phyloP scores from a whole-genome alignment of 768 basidiomycete genomes.

The Pulveroboletus sp. region DNA sequence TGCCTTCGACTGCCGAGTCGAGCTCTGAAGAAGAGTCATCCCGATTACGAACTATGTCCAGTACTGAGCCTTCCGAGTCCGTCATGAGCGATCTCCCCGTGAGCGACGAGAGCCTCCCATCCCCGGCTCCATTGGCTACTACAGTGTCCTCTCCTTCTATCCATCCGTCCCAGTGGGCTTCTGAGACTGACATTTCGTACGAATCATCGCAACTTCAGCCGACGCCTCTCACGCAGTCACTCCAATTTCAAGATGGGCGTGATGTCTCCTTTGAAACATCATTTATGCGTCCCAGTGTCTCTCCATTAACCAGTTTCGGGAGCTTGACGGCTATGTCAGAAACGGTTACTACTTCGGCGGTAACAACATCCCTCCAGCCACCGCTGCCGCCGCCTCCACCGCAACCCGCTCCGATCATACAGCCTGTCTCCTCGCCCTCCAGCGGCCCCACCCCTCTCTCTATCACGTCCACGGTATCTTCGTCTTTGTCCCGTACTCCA shows the following conservation, averaged over 20 bases:
- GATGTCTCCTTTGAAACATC: constrained; percentile 75
- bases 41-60: constrained; percentile 37
- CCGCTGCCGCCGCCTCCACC: constrained; percentile 5
- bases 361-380: constrained; percentile 3
- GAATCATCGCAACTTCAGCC: constrained; percentile 73
- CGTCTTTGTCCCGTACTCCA: constrained; percentile 34
- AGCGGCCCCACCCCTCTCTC: constrained; percentile 28
- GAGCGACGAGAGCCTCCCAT: constrained; percentile 29
- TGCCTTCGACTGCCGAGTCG: constrained; percentile 30
- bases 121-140: constrained; percentile 32
- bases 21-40: constrained; percentile 30
- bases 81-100: constrained; percentile 23
- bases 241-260: constrained; percentile 49
- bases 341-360: constrained; percentile 24
- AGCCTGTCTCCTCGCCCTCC: constrained; percentile 29
- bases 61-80: constrained; percentile 38
- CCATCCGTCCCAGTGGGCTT: constrained; percentile 49
- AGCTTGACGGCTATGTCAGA: constrained; percentile 34
- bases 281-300: constrained; percentile 57
- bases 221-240: constrained; percentile 56
- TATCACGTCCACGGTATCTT: constrained; percentile 30
- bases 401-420: constrained; percentile 20
- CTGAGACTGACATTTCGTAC: constrained; percentile 63
- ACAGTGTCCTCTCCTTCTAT: constrained; percentile 38
- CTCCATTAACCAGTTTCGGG: constrained; percentile 30